These are phyloP conservation scores for Lichina pygmaea DNA, from an alignment of 495 filamentous ascomycete genomes.

Conservation along the genomic window DNA sequence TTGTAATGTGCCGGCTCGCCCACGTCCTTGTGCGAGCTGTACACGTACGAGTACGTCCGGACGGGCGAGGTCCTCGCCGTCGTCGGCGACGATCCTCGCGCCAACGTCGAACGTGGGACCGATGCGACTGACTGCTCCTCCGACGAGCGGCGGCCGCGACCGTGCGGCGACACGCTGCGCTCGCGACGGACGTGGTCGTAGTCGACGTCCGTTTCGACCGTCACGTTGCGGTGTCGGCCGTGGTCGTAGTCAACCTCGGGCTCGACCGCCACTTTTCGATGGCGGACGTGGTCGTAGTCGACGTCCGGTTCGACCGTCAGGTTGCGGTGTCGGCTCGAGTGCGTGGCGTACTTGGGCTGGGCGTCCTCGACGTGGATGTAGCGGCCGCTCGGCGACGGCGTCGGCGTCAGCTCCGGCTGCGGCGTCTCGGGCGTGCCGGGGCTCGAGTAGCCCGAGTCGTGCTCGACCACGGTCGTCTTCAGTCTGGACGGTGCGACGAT, in stretches of 20 bases:
- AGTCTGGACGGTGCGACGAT: background rate
- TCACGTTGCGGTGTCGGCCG: background rate
- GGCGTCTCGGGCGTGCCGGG: slow-evolving; percentile 3
- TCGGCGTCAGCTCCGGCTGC: background rate
- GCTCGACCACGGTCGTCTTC: slow-evolving; percentile 5
- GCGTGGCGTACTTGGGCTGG: background rate
- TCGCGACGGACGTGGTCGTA: background rate
- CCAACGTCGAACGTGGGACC: background rate
- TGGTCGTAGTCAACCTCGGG: background rate
- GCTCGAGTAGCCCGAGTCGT: slow-evolving; percentile 6
- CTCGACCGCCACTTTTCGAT: background rate
- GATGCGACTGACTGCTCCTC: background rate
- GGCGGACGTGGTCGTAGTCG: background rate
- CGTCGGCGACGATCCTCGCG: background rate
- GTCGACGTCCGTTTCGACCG: background rate
- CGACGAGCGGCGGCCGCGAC: background rate
- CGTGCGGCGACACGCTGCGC: background rate
- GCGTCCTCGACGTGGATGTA: background rate
- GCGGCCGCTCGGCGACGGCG: background rate
- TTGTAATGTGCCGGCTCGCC: no score
- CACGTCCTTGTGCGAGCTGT: no score
- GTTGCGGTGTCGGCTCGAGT: background rate
- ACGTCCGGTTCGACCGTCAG: background rate
- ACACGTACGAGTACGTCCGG: no score
- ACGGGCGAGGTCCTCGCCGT: background rate